These are phyloP conservation scores for Moniliella sp. DNA, from an alignment of 1,284 basidiomycete species.

Conservation along the genomic window DNA sequence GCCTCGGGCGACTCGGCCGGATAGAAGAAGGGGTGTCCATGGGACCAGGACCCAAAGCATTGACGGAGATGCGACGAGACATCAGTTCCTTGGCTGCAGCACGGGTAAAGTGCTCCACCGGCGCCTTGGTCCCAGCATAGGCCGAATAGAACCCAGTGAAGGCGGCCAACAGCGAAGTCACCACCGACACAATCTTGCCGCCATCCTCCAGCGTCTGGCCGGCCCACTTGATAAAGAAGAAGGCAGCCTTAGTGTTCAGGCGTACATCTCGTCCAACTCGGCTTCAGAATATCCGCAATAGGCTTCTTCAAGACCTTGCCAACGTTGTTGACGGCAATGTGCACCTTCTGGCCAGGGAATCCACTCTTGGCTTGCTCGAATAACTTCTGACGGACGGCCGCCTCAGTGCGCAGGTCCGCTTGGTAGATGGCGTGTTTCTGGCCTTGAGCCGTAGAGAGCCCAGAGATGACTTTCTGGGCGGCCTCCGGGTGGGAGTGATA, in stretches of 20 bases:
- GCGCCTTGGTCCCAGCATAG: no score
- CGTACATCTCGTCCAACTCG: constrained; percentile 4
- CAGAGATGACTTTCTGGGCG: no score
- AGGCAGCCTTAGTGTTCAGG: constrained; percentile 1
- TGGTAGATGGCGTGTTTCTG: constrained; percentile 1
- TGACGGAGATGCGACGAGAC: constrained; percentile 2
- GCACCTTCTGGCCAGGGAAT: constrained; percentile 1
- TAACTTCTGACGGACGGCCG: constrained; percentile 1
- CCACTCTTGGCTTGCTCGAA: constrained; percentile 2
- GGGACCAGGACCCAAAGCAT: constrained; percentile 1
- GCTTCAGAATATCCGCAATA: constrained; percentile 1
- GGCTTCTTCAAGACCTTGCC: constrained; percentile 4
- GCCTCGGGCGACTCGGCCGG: not conserved
- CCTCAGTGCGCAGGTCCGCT: constrained; percentile 3
- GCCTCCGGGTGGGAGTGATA: no score
- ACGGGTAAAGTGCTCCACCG: no score
- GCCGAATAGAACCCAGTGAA: no score
- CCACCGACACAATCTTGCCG: no score
- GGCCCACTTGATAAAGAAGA: no score
- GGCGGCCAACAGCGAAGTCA: no score
- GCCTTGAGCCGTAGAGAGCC: no score
- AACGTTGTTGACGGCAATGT: constrained; percentile 3
- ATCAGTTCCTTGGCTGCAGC: no score
- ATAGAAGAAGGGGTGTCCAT: constrained; percentile 2
- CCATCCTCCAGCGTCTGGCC: no score